Conservation (phyloP, 2,329 filamentous ascomycete genomes). For the Aspergillus latus region DNA sequence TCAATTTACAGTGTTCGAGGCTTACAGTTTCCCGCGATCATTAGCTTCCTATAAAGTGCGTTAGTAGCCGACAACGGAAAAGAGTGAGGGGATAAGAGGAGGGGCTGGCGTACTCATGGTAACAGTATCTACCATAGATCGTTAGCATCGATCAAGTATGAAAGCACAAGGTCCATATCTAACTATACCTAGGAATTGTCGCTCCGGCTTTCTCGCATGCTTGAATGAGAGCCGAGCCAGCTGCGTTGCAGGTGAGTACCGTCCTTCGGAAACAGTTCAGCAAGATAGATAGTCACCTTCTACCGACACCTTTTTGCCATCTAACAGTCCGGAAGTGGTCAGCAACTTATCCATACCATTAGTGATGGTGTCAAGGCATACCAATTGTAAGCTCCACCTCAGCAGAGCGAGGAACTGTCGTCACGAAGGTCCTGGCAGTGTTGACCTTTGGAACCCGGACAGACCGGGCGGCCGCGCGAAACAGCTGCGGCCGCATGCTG, state of each 20-base stretch:
- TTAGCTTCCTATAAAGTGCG: conserved; percentile 69
- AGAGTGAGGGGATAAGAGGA: conserved; percentile 21
- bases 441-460: conserved; percentile 53
- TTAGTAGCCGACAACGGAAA: conserved; percentile 25
- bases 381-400: conserved; percentile 97
- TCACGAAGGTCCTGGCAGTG: conserved; percentile 77
- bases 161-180: not conserved
- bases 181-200: conserved; percentile 74
- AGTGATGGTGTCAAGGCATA: conserved; percentile 46
- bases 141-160: conserved; percentile 25
- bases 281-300: conserved; percentile 65
- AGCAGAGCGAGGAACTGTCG: conserved; percentile 73
- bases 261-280: conserved; percentile 10
- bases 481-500: conserved; percentile 65
- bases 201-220: conserved; percentile 97
- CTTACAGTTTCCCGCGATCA: conserved; percentile 95
- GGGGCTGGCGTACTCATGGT: conserved; percentile 75
- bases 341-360: conserved; percentile 53
- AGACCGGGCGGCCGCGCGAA: conserved; percentile 61
- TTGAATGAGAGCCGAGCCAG: conserved; percentile 95
- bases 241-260: conserved; percentile 51
- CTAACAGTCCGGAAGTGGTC: conserved; percentile 49
- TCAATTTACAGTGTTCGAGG: not conserved
- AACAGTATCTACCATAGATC: conserved; percentile 74
- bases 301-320: conserved; percentile 97